Evolutionary conservation across 106 monocot genomes (phyloP).

Genomic region (Dioscorea dumetorum): DNA sequence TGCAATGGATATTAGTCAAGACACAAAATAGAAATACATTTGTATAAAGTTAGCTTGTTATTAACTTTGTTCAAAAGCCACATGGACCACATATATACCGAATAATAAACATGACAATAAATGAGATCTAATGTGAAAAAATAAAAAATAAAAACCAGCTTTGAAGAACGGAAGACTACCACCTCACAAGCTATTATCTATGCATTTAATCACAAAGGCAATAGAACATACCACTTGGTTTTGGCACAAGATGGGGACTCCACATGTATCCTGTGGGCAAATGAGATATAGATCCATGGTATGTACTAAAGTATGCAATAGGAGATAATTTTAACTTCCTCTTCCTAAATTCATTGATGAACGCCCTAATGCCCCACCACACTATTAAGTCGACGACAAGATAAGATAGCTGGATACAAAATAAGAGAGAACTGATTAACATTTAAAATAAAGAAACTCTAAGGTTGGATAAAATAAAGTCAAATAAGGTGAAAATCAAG

Average conservation of each 20-base stretch:
- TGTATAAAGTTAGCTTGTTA: too few relatives aligned
- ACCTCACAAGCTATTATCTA: background rate
- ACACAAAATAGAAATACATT: too few relatives aligned
- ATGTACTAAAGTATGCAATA: slow-evolving; percentile 78
- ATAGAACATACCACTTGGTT: slow-evolving; percentile 59
- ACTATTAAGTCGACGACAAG: slow-evolving; percentile 57
- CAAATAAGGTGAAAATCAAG: background rate
- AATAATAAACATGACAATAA: too few relatives aligned
- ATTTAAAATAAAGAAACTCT: background rate
- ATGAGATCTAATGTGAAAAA: too few relatives aligned
- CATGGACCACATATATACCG: too few relatives aligned
- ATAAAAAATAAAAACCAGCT: too few relatives aligned
- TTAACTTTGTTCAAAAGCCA: too few relatives aligned
- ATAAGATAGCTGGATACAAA: slow-evolving; percentile 53
- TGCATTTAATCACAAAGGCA: background rate
- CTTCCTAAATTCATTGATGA: slow-evolving; percentile 73
- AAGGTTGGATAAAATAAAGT: background rate
- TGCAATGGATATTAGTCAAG: too few relatives aligned
- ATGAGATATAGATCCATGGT: slow-evolving; percentile 91
- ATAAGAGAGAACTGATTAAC: background rate
- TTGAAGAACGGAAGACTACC: background rate
- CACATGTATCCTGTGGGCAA: slow-evolving; percentile 92
- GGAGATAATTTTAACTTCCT: slow-evolving; percentile 54
- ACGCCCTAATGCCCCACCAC: slow-evolving; percentile 67
- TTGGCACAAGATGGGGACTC: slow-evolving; percentile 92